Base-by-base conservation (phyloP, 2,329 filamentous ascomycete genomes). In the Scytalidium lignicola region DNA sequence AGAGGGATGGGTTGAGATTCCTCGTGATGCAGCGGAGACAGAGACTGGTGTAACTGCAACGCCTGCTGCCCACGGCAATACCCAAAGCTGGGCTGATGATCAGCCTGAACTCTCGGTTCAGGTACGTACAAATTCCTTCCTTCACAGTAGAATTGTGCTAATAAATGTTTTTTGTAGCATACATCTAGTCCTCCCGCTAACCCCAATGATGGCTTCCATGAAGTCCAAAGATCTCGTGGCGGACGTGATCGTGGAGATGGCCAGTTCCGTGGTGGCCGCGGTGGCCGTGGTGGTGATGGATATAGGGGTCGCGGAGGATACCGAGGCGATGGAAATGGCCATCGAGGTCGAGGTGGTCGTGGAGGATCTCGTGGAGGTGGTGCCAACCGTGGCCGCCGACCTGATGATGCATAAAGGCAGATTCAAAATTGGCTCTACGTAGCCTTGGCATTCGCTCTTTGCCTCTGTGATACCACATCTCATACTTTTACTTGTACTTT, bases 1-100 rank as follows among this genome's bases (percentile, higher is more conserved):
- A 48, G 65, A 66, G 49, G 32, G 32, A 9, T 67, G 65, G 65
- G 60, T 65, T 45, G 60, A 88, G 80, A 85, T 95, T 52, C 82
- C 88, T 46, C 82, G 85, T 49, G 81, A 91, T 62, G 78, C 84
- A 43, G 71, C 80, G 46, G 90, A 95, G 74, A 85, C 86, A 4
- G 88, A 93, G 53, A 81, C 76, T 32, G 82, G 80, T 32, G 65
- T 81, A 40, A 70, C 75, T 43, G 80, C 81, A 21, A 82, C 80
- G 6, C 71, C 81, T 20, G 67, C 71, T 37, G 64, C 70, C 48
- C 75, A 76, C 60, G 74, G 75, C 23, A 77, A 78, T 60, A 75
- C 74, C 39, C 82, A 86, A 63, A 90, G 84, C 60, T 95, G 88
- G 88, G 88, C 88, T 21, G 90, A 95, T 61, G 88, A 93, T 52